Conservation (phyloP, 768 basidiomycete species). For the Lentinula raphanica region DNA sequence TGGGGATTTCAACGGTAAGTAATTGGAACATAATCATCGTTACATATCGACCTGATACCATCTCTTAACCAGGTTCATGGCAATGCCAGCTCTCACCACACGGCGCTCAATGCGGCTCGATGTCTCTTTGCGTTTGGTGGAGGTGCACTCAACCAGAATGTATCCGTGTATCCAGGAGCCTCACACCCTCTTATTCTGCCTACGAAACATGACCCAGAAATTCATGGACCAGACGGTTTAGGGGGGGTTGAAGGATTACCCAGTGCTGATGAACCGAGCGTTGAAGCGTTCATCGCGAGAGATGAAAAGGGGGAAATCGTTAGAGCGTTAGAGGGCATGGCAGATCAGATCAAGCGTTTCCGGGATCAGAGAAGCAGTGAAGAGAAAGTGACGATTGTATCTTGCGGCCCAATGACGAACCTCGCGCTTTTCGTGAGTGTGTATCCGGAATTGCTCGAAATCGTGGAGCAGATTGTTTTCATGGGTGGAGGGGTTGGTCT, state of each 20-base stretch:
- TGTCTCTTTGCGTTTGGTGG: slow-evolving; percentile 68
- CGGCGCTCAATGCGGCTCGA: slow-evolving; percentile 68
- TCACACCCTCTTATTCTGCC: slow-evolving; percentile 60
- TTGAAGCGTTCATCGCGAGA: slow-evolving; percentile 45
- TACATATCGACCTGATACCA: too few relatives aligned
- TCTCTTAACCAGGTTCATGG: slow-evolving; percentile 61
- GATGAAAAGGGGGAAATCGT: slow-evolving; percentile 35
- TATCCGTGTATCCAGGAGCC: slow-evolving; percentile 72
- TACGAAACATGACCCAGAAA: slow-evolving; percentile 63
- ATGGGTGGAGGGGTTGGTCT: slow-evolving; percentile 91
- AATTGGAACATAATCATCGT: background rate
- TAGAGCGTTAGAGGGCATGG: slow-evolving; percentile 69
- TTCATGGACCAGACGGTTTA: slow-evolving; percentile 80
- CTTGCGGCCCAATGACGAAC: slow-evolving; percentile 85
- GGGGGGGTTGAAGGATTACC: slow-evolving; percentile 82
- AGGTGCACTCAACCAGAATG: slow-evolving; percentile 49
- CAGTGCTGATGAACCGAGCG: slow-evolving; percentile 36
- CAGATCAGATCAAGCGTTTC: slow-evolving; percentile 40
- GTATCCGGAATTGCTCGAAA: slow-evolving; percentile 47
- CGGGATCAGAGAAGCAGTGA: slow-evolving; percentile 54
- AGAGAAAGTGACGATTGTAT: slow-evolving; percentile 60
- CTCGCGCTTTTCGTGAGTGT: slow-evolving; percentile 60
- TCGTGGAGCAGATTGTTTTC: slow-evolving; percentile 68
- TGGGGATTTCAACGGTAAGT: slow-evolving; percentile 83
- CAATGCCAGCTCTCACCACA: slow-evolving; percentile 60